These are phyloP conservation scores for Aeminium ludgeri DNA, from an alignment of 495 filamentous ascomycete species.

Conservation along the genomic window DNA sequence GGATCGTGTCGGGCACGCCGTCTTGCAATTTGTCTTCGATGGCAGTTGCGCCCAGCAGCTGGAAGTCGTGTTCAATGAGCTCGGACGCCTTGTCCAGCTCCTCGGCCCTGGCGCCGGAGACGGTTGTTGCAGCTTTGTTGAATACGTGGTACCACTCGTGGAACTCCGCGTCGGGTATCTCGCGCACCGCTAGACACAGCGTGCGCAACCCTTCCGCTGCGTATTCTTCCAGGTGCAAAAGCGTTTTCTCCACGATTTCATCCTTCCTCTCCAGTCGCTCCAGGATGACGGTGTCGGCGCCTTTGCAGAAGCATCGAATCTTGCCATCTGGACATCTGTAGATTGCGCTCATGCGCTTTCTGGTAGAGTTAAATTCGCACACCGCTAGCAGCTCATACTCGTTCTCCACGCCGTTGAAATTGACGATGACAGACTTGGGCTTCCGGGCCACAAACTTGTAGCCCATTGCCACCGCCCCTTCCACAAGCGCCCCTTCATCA, in stretches of 20 bases:
- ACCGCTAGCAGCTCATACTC: slow-evolving; percentile 91
- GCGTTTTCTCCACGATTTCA: slow-evolving; percentile 59
- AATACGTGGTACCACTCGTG: slow-evolving; percentile 76
- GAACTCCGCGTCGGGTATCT: slow-evolving; percentile 81
- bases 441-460: slow-evolving; percentile 84
- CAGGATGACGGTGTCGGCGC: slow-evolving; percentile 92
- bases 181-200: slow-evolving; percentile 86
- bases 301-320: slow-evolving; percentile 84
- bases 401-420: slow-evolving; percentile 43
- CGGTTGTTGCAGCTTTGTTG: slow-evolving; percentile 78
- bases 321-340: slow-evolving; percentile 94
- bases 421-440: slow-evolving; percentile 68
- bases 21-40: slow-evolving; percentile 97
- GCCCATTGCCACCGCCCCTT: slow-evolving; percentile 71
- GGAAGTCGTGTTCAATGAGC: slow-evolving; percentile 81
- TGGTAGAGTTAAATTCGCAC: slow-evolving; percentile 95
- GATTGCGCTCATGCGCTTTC: slow-evolving; percentile 96
- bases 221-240: slow-evolving; percentile 94
- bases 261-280: slow-evolving; percentile 69
- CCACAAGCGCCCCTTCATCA: slow-evolving; percentile 90
- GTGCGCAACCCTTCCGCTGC: slow-evolving; percentile 92
- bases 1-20: slow-evolving; percentile 95
- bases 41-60: slow-evolving; percentile 83
- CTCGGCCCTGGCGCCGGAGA: slow-evolving; percentile 78
- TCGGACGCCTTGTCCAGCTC: slow-evolving; percentile 97